Evolutionary conservation across 116 monocot species (phyloP), one percentile per base, ranked within the genome.

Genomic region (Trichopus zeylanicus): DNA sequence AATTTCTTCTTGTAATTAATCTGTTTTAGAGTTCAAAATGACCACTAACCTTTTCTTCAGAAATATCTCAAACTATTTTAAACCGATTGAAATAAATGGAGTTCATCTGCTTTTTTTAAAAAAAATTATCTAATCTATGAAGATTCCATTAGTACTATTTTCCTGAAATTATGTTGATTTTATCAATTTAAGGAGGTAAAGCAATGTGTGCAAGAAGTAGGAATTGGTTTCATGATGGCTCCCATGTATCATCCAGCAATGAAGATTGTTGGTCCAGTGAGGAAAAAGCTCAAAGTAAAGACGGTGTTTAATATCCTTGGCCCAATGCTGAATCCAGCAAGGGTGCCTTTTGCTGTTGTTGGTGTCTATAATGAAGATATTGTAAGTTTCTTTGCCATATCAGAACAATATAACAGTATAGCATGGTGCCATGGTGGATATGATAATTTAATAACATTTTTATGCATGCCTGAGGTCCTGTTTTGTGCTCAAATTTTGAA

Each of bases 281-380:
- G 97, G 59, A 98, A 91, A 70, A 87, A 71, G 33, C 81, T 98
- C 26, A 91, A 85, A 78, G 85, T 98, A 67, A 98, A 88, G 81
- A 98, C 97, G 29, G 82, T 88, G 16, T 98, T 91, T 60, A 98
- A 98, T 73, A 98, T 98, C 53, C 69, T 98, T n/a, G 91, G 97
- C 19, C 97, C 97, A 52, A 77, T 98, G 82, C 58, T 98, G 64
- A 98, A 98, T 81, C 91, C 97, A 32, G 97, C 97, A 9, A 66
- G 73, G 22, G 91, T 85, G 2, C 75, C 84, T 65, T 82, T 67
- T 65, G 81, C 97, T 65, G 88, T 98, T 71, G 80, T 98, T 72
- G 97, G 97, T 57, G 88, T 91, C 46, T 98, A 85, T 60, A 60
- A 82, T 56, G 87, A 98, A 73, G 73, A 91, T 26, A 65, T 98